phyloP scores from a whole-genome alignment of 768 basidiomycete genomes.

The Tulasnella sp. region DNA sequence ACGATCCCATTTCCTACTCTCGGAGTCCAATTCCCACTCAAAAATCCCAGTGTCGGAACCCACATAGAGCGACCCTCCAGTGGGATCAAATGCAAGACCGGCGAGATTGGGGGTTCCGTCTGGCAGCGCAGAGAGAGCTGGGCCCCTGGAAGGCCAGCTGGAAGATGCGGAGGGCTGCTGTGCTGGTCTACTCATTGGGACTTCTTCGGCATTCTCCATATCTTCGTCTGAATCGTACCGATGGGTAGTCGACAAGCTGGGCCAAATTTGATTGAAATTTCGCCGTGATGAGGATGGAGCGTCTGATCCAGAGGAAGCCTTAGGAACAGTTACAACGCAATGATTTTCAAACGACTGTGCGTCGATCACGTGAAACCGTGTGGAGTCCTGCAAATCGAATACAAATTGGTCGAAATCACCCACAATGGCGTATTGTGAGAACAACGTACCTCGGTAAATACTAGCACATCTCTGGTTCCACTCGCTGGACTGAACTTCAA shows the following conservation, averaged over 20 bases:
- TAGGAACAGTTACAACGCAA: constrained; percentile 28
- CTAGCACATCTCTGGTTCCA: constrained; percentile 64
- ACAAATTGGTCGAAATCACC: constrained; percentile 4
- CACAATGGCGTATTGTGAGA: neutral
- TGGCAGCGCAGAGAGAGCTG: neutral
- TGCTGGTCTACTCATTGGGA: neutral
- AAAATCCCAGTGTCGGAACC: constrained; percentile 20
- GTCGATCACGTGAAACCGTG: constrained; percentile 73
- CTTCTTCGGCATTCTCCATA: neutral
- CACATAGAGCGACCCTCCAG: constrained; percentile 21
- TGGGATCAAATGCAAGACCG: constrained; percentile 20
- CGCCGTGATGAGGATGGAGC: neutral
- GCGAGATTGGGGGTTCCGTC: constrained; percentile 6
- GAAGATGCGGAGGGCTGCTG: neutral
- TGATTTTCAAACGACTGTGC: constrained; percentile 68
- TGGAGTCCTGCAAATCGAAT: constrained; percentile 55
- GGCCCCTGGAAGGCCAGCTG: neutral
- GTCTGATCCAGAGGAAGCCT: neutral
- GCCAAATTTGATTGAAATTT: neutral
- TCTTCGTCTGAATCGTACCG: neutral
- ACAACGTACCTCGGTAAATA: constrained; percentile 73
- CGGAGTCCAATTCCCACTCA: constrained; percentile 20
- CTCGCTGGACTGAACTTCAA: constrained; percentile 76
- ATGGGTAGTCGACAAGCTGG: neutral
- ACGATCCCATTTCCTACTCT: neutral